Evolutionary conservation across 345 rosid species (phyloP).

Genomic region (Corymbia maculata): DNA sequence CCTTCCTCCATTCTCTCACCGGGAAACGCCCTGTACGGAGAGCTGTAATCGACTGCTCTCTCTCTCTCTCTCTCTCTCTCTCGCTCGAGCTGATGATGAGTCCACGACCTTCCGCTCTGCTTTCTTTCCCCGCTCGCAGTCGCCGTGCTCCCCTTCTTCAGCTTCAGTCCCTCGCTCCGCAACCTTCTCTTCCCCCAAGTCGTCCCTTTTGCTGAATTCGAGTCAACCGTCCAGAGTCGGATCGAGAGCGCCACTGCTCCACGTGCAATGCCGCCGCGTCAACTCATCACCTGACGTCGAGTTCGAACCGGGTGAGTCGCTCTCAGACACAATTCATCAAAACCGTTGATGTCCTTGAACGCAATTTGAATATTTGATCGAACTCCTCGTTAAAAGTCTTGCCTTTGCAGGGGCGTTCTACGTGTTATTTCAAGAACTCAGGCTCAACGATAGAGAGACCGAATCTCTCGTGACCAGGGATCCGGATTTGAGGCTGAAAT

Average conservation of each 20-base stretch:
- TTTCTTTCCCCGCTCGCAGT: background rate
- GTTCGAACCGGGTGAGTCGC: background rate
- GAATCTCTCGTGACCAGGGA: constrained; percentile 23
- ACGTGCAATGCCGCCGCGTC: background rate
- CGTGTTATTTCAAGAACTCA: constrained; percentile 15
- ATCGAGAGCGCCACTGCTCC: background rate
- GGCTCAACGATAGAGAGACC: constrained; percentile 21
- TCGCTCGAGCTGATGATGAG: too few species aligned
- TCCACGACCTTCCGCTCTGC: background rate
- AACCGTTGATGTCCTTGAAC: background rate
- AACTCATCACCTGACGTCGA: background rate
- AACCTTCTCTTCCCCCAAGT: background rate
- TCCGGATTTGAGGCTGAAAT: constrained; percentile 20
- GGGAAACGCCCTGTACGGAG: too few species aligned
- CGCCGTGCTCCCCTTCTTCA: background rate
- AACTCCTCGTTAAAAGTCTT: background rate
- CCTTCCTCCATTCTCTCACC: too few species aligned
- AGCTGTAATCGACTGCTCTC: too few species aligned
- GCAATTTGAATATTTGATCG: background rate
- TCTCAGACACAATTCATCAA: background rate
- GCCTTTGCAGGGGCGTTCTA: constrained; percentile 1
- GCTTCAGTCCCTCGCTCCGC: background rate
- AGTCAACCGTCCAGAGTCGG: background rate
- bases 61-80: too few species aligned
- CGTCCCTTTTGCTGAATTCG: background rate